Evolutionary conservation across 768 basidiomycete genomes (phyloP), one percentile per base, ranked within the genome.

Genomic region (Sarcomyxa edulis): DNA sequence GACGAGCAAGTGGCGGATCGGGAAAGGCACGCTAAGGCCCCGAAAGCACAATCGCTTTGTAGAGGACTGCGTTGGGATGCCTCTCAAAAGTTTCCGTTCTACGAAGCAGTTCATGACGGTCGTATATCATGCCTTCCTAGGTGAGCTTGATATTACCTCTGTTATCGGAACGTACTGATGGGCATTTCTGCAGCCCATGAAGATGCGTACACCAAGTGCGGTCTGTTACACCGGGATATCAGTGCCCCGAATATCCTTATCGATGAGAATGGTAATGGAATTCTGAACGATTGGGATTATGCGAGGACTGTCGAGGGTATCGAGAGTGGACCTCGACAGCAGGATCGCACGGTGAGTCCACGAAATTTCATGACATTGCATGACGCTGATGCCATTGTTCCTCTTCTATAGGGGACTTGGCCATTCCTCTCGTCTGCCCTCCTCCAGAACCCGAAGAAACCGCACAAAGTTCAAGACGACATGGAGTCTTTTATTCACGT

Each of bases 401-500:
- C n/a, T n/a, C n/a, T n/a, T n/a, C n/a, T n/a, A n/a, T 25, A 61
- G 59, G 60, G 62, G 0, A 61, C 59, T 9, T 61, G 59, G 60
- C 50, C 50, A 22, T 61, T 59, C 35, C 56, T 60, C 45, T 58
- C 60, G 1, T 30, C 42, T 0, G 35, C 30, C 6, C 36, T 63
- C 5, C 47, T 60, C 5, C 8, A 10, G 20, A 7, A 48, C 8
- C 36, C 48, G 6, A 11, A 7, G 10, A 53, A 52, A 19, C 18
- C 29, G 5, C 59, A 60, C 15, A 32, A 20, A 1, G 40, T 59
- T n/a, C 37, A 48, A 16, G 58, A 62, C 19, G 58, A 64, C 32
- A 33, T 63, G 6, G 57, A 63, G 37, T 62, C 62, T 0, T 60
- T 63, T 36, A n/a, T 49, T 23, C 44, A 53, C 30, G 48, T 54